Conservation (phyloP, 176 grass and related monocot species). For the Themeda triandra region DNA sequence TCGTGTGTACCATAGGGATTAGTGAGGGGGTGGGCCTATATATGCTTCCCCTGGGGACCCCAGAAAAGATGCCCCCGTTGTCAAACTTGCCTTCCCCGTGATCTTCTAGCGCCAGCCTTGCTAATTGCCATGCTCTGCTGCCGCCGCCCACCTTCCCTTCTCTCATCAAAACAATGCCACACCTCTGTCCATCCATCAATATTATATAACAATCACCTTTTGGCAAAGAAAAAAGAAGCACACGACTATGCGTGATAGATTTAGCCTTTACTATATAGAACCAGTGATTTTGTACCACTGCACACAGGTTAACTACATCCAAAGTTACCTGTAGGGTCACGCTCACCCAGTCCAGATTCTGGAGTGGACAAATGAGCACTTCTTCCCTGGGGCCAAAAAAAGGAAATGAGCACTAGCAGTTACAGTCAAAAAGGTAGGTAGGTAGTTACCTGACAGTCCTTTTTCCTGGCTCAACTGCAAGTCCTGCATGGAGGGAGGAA, state of each 20-base stretch:
- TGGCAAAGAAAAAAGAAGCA: neutral
- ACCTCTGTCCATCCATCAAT: neutral
- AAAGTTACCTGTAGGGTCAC: neutral
- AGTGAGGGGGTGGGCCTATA: conserved; percentile 36
- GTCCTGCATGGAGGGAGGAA: conserved; percentile 33
- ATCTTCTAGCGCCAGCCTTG: conserved; percentile 57
- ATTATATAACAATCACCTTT: neutral
- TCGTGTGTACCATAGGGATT: conserved; percentile 37
- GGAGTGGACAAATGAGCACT: neutral
- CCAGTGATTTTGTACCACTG: neutral
- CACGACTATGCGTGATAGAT: neutral
- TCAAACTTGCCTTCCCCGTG: conserved; percentile 46
- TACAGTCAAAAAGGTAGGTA: conserved; percentile 22
- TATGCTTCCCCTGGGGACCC: conserved; percentile 33
- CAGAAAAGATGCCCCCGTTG: conserved; percentile 46
- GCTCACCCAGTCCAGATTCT: neutral
- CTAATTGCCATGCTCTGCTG: conserved; percentile 39
- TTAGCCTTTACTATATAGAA: neutral
- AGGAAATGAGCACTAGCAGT: conserved; percentile 3
- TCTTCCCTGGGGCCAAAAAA: neutral
- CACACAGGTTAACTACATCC: neutral
- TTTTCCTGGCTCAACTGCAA: conserved; percentile 28
- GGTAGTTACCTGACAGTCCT: conserved; percentile 26
- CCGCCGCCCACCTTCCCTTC: conserved; percentile 1
- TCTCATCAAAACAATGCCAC: neutral